A percentile compares a stretch with the other conserved stretches of the same genome.
phyloP scores from a whole-genome alignment of 2,329 filamentous ascomycete genomes.

The Neopestalotiopsis clavispora region DNA sequence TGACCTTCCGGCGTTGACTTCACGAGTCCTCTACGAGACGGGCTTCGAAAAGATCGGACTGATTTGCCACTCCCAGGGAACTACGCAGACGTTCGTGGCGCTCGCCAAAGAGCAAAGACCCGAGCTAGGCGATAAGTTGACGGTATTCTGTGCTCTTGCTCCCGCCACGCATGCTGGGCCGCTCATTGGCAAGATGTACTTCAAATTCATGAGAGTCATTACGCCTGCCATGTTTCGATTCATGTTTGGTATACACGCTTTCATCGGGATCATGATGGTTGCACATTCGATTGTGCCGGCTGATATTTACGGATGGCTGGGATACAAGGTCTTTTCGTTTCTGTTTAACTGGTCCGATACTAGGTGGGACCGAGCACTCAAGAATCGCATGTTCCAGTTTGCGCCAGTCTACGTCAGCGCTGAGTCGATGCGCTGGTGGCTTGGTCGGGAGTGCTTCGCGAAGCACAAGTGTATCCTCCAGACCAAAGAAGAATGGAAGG shows the following conservation, averaged over 20 bases:
- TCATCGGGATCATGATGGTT: constrained; percentile 92
- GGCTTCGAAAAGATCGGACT: constrained; percentile 83
- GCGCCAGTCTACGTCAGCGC: constrained; percentile 88
- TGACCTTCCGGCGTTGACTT: constrained; percentile 82
- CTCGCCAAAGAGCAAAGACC: constrained; percentile 89
- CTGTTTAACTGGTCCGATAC: constrained; percentile 87
- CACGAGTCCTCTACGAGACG: constrained; percentile 80
- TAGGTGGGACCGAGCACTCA: constrained; percentile 81
- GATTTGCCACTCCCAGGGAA: constrained; percentile 89
- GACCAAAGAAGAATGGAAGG: constrained; percentile 70
- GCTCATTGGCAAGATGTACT: constrained; percentile 84
- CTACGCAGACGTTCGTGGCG: constrained; percentile 85
- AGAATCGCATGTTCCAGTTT: constrained; percentile 88
- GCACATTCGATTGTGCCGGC: constrained; percentile 74
- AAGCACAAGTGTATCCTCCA: constrained; percentile 84
- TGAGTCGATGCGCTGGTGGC: constrained; percentile 95
- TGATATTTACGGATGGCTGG: constrained; percentile 76
- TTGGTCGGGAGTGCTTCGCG: constrained; percentile 82
- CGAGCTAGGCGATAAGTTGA: constrained; percentile 80
- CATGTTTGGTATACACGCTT: constrained; percentile 90
- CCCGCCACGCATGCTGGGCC: constrained; percentile 91
- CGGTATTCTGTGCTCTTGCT: constrained; percentile 88
- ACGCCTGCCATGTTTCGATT: constrained; percentile 76
- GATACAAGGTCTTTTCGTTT: constrained; percentile 88
- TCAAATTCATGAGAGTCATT: constrained; percentile 88